Conservation (phyloP, 306 rosid species). For the Dalbergia cochinchinensis region DNA sequence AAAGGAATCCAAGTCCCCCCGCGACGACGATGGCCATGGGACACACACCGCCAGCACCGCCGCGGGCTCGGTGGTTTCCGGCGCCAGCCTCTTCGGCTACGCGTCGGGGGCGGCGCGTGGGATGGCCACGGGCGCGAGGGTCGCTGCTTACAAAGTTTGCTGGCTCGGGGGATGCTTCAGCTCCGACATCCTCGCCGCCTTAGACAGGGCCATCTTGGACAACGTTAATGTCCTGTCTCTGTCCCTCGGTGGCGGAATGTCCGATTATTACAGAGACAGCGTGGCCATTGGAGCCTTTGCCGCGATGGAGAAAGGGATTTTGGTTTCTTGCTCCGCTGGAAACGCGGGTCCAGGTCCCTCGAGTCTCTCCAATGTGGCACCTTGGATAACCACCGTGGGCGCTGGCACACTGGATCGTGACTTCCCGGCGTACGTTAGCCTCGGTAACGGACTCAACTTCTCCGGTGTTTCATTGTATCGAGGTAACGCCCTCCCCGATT, state of each 20-base stretch:
- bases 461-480: conserved; percentile 87
- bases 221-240: conserved; percentile 76
- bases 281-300: conserved; percentile 84
- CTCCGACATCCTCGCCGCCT: conserved; percentile 84
- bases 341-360: conserved; percentile 79
- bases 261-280: conserved; percentile 81
- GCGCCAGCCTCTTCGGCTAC: conserved; percentile 67
- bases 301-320: conserved; percentile 91
- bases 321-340: conserved; percentile 88
- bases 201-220: conserved; percentile 74
- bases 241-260: conserved; percentile 93
- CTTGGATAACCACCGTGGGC: conserved; percentile 96
- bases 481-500: conserved; percentile 60
- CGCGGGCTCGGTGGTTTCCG: conserved; percentile 72
- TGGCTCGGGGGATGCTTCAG: conserved; percentile 95
- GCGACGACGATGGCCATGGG: conserved; percentile 97
- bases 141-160: conserved; percentile 89
- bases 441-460: conserved; percentile 78
- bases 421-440: conserved; percentile 76
- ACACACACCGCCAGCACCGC: conserved; percentile 89
- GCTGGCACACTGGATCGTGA: conserved; percentile 98
- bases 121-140: conserved; percentile 84
- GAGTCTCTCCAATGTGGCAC: conserved; percentile 80
- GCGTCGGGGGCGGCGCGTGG: conserved; percentile 91
- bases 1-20: conserved; percentile 72